Percentiles rank a stretch among this genome's conserved stretches.
phyloP scores from a whole-genome alignment of 345 rosid species.

The Eucalyptus sp. region DNA sequence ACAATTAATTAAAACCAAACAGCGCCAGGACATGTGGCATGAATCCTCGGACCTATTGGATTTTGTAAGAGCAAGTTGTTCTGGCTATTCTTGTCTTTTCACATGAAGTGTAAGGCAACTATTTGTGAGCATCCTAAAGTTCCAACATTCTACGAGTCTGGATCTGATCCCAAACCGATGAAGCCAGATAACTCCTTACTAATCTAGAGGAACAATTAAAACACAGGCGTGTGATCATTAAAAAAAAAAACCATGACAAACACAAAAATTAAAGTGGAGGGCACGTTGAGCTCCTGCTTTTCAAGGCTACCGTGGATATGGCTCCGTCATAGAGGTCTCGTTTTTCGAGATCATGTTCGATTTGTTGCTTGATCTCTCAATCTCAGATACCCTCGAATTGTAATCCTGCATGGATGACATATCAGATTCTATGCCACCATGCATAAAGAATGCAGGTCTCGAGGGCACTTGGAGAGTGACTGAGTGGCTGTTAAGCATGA shows the following conservation, averaged over 20 bases:
- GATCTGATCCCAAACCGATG: neutral
- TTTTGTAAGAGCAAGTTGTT: neutral
- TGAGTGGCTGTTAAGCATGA: conserved; percentile 41
- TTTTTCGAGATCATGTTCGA: rapidly evolving
- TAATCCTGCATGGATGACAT: neutral
- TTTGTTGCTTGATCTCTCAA: neutral
- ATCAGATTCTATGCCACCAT: neutral
- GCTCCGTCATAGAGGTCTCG: neutral
- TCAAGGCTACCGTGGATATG: neutral
- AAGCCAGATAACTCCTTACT: neutral
- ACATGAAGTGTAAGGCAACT: neutral
- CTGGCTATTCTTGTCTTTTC: neutral
- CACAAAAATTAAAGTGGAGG: neutral
- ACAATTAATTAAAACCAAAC: too few species aligned
- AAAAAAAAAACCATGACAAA: neutral
- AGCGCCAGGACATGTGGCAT: neutral
- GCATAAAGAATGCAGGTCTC: conserved; percentile 22
- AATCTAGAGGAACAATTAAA: neutral
- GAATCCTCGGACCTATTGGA: neutral
- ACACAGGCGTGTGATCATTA: neutral
- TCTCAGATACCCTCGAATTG: neutral
- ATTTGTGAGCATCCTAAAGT: neutral
- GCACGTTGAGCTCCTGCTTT: neutral
- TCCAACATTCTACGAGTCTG: neutral
- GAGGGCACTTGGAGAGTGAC: conserved; percentile 26